Percentiles rank a stretch among this genome's conserved stretches.
phyloP scores from a whole-genome alignment of 805 yeast genomes.

The Ogataea kodamae region DNA sequence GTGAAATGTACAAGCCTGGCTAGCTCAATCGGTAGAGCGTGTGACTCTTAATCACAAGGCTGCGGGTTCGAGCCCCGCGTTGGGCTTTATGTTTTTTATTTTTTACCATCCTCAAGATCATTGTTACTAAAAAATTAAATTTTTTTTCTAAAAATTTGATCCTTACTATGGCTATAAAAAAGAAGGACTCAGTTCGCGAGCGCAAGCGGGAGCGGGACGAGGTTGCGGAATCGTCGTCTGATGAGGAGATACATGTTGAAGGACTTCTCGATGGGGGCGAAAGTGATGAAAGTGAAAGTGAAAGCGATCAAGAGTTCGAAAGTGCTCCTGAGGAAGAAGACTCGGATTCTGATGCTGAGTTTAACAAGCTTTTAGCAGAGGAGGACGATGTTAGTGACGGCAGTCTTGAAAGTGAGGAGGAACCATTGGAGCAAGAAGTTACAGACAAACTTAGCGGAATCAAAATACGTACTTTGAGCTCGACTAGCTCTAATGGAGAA shows the following conservation, averaged over 20 bases:
- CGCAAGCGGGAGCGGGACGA: slow-evolving; percentile 15
- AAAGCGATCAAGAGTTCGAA: slow-evolving; percentile 23
- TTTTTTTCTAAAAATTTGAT: slow-evolving; percentile 9
- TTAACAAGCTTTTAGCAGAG: slow-evolving; percentile 53
- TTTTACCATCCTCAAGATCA: neutral
- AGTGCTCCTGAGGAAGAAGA: slow-evolving; percentile 33
- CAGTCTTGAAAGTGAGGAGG: slow-evolving; percentile 45
- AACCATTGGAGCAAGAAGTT: slow-evolving; percentile 52
- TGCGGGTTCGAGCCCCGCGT: slow-evolving; percentile 31
- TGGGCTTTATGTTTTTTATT: slow-evolving; percentile 19
- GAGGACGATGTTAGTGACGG: slow-evolving; percentile 34
- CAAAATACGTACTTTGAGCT: slow-evolving; percentile 47
- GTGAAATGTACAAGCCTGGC: slow-evolving; percentile 19
- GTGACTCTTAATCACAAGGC: slow-evolving; percentile 30
- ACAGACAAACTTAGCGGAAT: slow-evolving; percentile 54
- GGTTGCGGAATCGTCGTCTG: slow-evolving; percentile 20
- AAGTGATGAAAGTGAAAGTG: slow-evolving; percentile 34
- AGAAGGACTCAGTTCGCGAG: slow-evolving; percentile 5
- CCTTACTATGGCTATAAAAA: slow-evolving; percentile 7
- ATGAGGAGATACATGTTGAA: slow-evolving; percentile 26
- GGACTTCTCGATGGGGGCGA: slow-evolving; percentile 43
- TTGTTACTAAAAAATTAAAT: slow-evolving; percentile 3
- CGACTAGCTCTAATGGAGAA: slow-evolving; percentile 31
- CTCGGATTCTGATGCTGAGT: slow-evolving; percentile 58
- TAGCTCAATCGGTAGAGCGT: slow-evolving; percentile 30